Percentiles rank a stretch among this genome's conserved stretches.
Evolutionary conservation across 495 filamentous ascomycete species (phyloP).

Genomic region (Talaromyces wortmannii): DNA sequence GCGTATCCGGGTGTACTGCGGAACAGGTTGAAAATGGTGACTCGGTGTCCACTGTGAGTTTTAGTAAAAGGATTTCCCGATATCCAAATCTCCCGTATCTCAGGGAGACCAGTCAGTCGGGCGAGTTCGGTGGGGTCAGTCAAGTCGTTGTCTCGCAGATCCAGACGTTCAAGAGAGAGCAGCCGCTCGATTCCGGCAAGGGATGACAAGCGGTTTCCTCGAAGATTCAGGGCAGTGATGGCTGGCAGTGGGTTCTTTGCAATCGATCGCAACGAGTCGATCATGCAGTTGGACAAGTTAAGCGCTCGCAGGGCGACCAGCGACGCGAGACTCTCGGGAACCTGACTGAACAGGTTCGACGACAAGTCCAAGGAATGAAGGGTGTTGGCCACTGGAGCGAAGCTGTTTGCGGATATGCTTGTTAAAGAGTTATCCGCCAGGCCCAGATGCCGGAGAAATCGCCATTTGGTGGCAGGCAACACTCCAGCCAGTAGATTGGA

Average conservation of each 20-base stretch:
- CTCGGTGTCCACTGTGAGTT: conserved; percentile 76
- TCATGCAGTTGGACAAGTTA: conserved; percentile 95
- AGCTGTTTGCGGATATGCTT: conserved; percentile 61
- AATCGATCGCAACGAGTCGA: conserved; percentile 86
- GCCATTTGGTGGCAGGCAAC: conserved; percentile 83
- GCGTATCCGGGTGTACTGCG: conserved; percentile 84
- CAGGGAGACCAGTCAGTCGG: conserved; percentile 80
- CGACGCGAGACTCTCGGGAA: conserved; percentile 80
- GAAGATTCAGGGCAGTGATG: conserved; percentile 87
- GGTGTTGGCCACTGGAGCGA: conserved; percentile 76
- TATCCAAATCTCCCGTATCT: conserved; percentile 89
- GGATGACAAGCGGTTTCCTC: conserved; percentile 80
- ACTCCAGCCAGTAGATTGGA: conserved; percentile 61
- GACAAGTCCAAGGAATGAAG: conserved; percentile 89
- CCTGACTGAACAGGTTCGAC: conserved; percentile 80
- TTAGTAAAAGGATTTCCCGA: conserved; percentile 84
- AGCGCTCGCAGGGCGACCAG: conserved; percentile 78
- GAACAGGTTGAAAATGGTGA: conserved; percentile 95
- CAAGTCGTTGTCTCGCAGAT: conserved; percentile 86
- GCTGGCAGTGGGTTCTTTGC: conserved; percentile 82
- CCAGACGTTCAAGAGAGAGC: conserved; percentile 79
- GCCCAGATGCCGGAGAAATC: conserved; percentile 85
- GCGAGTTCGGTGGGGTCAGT: conserved; percentile 87
- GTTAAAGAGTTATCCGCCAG: conserved; percentile 87
- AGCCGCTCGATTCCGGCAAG: conserved; percentile 88